Base-by-base conservation (phyloP, 257 asterid genomes). In the Datura wrightii region DNA sequence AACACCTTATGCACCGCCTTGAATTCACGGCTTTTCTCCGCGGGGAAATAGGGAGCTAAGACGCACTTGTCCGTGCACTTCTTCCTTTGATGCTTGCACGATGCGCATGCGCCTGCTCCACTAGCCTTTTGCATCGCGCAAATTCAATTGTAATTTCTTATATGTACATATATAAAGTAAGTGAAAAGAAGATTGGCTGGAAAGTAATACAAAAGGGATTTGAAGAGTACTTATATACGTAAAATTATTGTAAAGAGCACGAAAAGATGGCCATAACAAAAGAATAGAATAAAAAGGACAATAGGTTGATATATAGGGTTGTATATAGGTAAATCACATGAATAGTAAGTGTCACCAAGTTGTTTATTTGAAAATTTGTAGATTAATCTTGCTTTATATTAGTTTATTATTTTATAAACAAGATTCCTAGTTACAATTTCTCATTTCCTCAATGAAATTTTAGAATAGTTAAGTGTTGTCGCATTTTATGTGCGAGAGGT, bases 11-110 rank as follows among this genome's bases (percentile, higher is more conserved):
- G 97, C 58, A 93, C 97, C 3, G 98, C 98, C 37, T 91, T 93
- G 63, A 96, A 96, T 78, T 96, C 97, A 0, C 89, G 90, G 34
- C 82, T 83, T 63, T 88, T 88, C 8, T 83, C 91, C 2, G 81
- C 92, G 0, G 98, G 98, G 48, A 96, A 96, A 63, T 87, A 90
- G 14, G 97, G 97, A 0, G 98, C 97, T 79, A 96, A n/a, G 7
- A 83, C 82, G 80, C 98, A 96, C 56, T 91, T 93, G 0, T 93
- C 93, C 4, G 93, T 90, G 90, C 98, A 94, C 87, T 92, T 94
- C 88, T 96, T 93, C 6, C 98, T 83, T 69, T 96, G 99, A 88
- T 96, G 98, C 92, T 94, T 96, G 98, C 99, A 96, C 81, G 99
- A 90, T 15, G 98, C 97, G 78, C 99, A 96, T 42, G 99, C 97